Evolutionary conservation across 495 filamentous ascomycete genomes (phyloP), one percentile per base, ranked within the genome.

Genomic region (Evernia prunastri): DNA sequence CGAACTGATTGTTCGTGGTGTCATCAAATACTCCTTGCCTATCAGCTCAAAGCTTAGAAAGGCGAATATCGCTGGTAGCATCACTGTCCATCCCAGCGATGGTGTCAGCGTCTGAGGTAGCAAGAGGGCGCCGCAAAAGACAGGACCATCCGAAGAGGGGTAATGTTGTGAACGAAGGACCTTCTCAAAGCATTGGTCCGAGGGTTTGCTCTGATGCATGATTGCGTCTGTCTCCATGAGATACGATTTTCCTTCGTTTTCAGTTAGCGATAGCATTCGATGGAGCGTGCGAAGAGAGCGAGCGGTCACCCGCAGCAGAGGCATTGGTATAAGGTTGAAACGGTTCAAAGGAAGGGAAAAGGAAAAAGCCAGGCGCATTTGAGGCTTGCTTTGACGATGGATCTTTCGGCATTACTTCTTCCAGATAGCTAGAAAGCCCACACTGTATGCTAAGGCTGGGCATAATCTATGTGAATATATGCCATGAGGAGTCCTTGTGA

Each of bases 11-110:
- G 85, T 97, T 36, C 85, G 92, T 59, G 94, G 94, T 43, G 87
- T 92, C 10, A 75, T 98, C 69, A 90, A 89, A 72, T 98, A 98
- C 70, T 86, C 88, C 36, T 79, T 97, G 25, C 94, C 94, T 15
- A 79, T 98, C 59, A 92, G 83, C 69, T 86, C 86, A 40, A 83
- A 82, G 45, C 78, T 85, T 57, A 79, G 86, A 66, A 81, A 79
- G 1, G 79, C 78, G 8, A 77, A 78, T 17, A 78, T 87, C 61
- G 81, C 78, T 58, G 78, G 77, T 20, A 83, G 73, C 56, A 72
- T 84, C 40, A 72, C 77, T 57, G 80, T 85, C 27, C 71, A 79
- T 12, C 82, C 84, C 4, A 51, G 56, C 9, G 77, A 83, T 53
- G 73, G 77, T 20, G 69, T 66, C 35, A 43, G 40, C 7, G 64